Conservation (phyloP, 371 early-diverging fungal species). For the Mucor ambiguus region DNA sequence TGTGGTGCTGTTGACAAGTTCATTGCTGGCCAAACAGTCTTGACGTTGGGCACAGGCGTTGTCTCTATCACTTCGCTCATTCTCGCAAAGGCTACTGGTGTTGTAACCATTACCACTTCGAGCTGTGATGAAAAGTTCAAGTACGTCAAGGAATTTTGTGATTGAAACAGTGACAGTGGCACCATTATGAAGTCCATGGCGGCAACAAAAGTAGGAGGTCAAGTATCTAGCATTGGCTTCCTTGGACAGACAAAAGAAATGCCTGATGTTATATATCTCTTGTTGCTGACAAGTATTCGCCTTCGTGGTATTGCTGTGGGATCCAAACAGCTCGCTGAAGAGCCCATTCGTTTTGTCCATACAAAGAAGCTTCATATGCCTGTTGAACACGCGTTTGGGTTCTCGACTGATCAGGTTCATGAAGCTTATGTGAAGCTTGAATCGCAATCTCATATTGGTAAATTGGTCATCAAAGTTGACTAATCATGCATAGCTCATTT, state of each 20-base stretch:
- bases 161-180: constrained; percentile 21
- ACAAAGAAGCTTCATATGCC: constrained; percentile 22
- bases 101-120: constrained; percentile 23
- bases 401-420: constrained; percentile 12
- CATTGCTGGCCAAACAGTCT: constrained; percentile 24
- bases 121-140: constrained; percentile 26
- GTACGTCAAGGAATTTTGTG: constrained; percentile 21
- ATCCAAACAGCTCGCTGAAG: constrained; percentile 15
- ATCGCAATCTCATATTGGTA: constrained; percentile 20
- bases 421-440: constrained; percentile 15
- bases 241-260: neutral
- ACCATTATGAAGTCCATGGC: constrained; percentile 19
- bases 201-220: constrained; percentile 11
- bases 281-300: neutral
- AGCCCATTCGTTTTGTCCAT: constrained; percentile 16
- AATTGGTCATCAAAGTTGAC: constrained; percentile 19
- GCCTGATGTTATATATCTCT: constrained; percentile 9
- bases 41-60: constrained; percentile 23
- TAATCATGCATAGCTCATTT: neutral
- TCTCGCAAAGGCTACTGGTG: constrained; percentile 28
- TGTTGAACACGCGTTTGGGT: constrained; percentile 20
- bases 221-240: constrained; percentile 17
- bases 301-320: constrained; percentile 23
- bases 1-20: constrained; percentile 8
- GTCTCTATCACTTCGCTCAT: constrained; percentile 18